Evolutionary conservation across 176 grass and related monocot species (phyloP).

Genomic region (Cenchrus americanus): DNA sequence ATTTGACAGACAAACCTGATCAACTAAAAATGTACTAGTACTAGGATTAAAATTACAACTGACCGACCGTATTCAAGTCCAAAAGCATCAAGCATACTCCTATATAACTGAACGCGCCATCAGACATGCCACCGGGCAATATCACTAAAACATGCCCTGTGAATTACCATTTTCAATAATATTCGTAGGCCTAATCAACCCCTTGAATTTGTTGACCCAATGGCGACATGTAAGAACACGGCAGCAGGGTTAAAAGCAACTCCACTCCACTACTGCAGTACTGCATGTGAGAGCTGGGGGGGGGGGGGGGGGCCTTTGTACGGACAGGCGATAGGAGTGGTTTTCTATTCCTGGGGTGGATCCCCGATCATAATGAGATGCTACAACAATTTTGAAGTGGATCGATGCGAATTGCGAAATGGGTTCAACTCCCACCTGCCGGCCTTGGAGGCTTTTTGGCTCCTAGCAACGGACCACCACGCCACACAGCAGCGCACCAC

Average conservation of each 20-base stretch:
- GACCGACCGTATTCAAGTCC: too few species aligned
- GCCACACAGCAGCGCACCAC: too few species aligned
- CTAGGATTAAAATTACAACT: too few species aligned
- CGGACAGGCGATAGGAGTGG: not conserved
- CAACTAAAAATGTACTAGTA: too few species aligned
- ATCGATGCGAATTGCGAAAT: conserved; percentile 1
- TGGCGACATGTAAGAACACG: not conserved
- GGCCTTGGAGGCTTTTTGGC: too few species aligned
- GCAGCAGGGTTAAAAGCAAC: not conserved
- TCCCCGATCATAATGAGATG: conserved; percentile 47
- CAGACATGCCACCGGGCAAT: too few species aligned
- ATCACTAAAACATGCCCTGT: too few species aligned
- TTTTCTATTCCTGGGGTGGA: conserved; percentile 27
- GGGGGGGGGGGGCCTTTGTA: not conserved
- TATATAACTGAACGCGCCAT: too few species aligned
- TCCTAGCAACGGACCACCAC: too few species aligned
- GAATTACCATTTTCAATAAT: not conserved
- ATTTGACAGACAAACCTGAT: too few species aligned
- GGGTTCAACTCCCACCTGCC: not conserved
- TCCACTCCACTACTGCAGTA: conserved; percentile 7
- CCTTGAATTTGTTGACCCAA: not conserved
- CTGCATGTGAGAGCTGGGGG: not conserved
- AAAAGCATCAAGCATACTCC: too few species aligned
- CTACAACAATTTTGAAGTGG: conserved; percentile 22
- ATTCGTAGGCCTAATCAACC: not conserved